These are phyloP conservation scores for Hyparrhenia diplandra DNA, from an alignment of 176 grass and related monocot species.

Conservation along the genomic window DNA sequence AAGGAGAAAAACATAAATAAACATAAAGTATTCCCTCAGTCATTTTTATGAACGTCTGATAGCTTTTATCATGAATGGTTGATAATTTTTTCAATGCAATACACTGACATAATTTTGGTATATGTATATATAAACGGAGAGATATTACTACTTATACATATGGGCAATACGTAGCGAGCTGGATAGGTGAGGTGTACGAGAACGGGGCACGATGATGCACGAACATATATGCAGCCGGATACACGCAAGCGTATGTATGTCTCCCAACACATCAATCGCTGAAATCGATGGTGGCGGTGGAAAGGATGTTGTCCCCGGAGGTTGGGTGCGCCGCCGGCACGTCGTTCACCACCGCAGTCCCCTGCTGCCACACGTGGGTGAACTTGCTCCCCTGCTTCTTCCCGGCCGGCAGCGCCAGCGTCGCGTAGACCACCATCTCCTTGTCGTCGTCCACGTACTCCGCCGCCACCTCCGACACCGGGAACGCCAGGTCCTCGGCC, in stretches of 20 bases:
- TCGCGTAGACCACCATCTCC: slow-evolving; percentile 85
- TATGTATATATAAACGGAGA: too few relatives aligned
- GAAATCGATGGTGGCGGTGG: slow-evolving; percentile 61
- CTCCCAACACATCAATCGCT: slow-evolving; percentile 10
- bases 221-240: neutral
- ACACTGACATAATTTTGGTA: too few relatives aligned
- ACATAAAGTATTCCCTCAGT: too few relatives aligned
- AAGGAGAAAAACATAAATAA: too few relatives aligned
- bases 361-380: slow-evolving; percentile 82
- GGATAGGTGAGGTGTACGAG: neutral
- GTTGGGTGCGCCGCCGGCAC: slow-evolving; percentile 73
- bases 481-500: slow-evolving; percentile 20
- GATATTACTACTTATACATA: neutral
- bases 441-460: slow-evolving; percentile 26
- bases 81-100: too few relatives aligned
- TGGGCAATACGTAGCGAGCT: neutral
- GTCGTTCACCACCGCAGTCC: slow-evolving; percentile 47
- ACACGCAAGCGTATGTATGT: neutral
- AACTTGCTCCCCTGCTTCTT: slow-evolving; percentile 43
- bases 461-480: slow-evolving; percentile 41
- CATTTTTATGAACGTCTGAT: too few relatives aligned
- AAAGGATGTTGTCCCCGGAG: slow-evolving; percentile 64
- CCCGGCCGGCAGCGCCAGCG: slow-evolving; percentile 32
- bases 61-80: too few relatives aligned
- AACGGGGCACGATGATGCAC: neutral